phyloP scores from a whole-genome alignment of 1,284 basidiomycete species.

The Cutaneotrichosporon cutaneum region DNA sequence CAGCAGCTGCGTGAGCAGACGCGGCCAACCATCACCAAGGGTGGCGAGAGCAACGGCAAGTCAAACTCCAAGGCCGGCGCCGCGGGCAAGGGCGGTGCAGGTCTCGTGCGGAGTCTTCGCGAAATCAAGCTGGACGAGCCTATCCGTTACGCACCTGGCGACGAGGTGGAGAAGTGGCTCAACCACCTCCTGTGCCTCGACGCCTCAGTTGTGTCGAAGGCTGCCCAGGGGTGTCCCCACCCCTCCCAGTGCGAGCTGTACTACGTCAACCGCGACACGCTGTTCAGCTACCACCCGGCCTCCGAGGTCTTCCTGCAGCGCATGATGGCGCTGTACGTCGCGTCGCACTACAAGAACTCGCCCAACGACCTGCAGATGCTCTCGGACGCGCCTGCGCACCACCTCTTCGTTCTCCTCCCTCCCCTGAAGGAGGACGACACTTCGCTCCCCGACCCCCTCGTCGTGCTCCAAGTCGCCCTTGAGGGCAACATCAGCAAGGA shows the following conservation, averaged over 20 bases:
- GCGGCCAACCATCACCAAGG: conserved; percentile 58
- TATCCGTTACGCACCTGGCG: conserved; percentile 85
- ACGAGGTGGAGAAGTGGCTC: conserved; percentile 93
- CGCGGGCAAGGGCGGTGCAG: conserved; percentile 47
- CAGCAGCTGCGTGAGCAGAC: conserved; percentile 92
- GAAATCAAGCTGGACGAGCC: conserved; percentile 95
- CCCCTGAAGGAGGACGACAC: conserved; percentile 83
- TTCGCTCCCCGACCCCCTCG: conserved; percentile 85
- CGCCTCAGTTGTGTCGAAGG: conserved; percentile 68
- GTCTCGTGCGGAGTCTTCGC: conserved; percentile 70
- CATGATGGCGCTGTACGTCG: conserved; percentile 97
- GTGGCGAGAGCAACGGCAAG: conserved; percentile 42
- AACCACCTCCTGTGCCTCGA: conserved; percentile 89
- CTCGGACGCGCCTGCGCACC: conserved; percentile 94
- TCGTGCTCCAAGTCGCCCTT: conserved; percentile 90
- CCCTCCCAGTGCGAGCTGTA: conserved; percentile 92
- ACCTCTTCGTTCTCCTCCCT: conserved; percentile 91
- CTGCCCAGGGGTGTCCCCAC: conserved; percentile 81
- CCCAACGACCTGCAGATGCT: conserved; percentile 97
- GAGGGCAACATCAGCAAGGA: conserved; percentile 91
- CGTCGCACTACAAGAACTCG: conserved; percentile 98
- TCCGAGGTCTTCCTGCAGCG: conserved; percentile 95
- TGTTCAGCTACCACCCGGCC: conserved; percentile 96
- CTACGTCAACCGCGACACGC: conserved; percentile 92
- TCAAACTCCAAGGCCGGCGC: conserved; percentile 44